Base-by-base conservation (phyloP, 1,284 basidiomycete genomes). In the Puccinia coronata region DNA sequence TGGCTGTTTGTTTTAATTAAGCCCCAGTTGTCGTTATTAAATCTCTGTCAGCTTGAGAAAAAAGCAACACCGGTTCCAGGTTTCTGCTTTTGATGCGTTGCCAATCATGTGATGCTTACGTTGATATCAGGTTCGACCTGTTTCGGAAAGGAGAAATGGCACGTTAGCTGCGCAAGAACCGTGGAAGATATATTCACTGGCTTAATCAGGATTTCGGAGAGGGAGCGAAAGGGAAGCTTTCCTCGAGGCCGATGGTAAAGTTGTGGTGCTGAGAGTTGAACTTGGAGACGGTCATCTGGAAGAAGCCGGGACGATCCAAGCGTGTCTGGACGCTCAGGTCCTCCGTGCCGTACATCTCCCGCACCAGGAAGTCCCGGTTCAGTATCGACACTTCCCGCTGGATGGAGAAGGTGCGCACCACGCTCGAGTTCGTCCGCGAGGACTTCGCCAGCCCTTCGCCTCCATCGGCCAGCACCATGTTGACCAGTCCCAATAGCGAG, bases 211-310 rank as follows among this genome's bases (percentile, higher is more conserved):
- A n/a, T n/a, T n/a, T n/a, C n/a, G n/a, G n/a, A n/a, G n/a, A n/a
- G n/a, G 18, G 23, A 53, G 6, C 6, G 18, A 53, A 53, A 9
- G 9, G 51, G 23, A n/a, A 18, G 23, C 67, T 18, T 28, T 49
- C 67, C n/a, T 49, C 67, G 16, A 70, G 67, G 18, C 67, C 67
- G 28, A 70, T 70, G 2, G 39, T 49, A 43, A 70, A 70, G 20
- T 49, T 2, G 18, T 31, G 67, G 11, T 4, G 2, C 28, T 25
- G n/a, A 31, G 67, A 43, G n/a, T 0, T 28, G 16, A n/a, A n/a
- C n/a, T n/a, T n/a, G n/a, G 67, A 28, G 43, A 70, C 67, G n/a
- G 28, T 12, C 43, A 70, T 47, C 6, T 18, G n/a, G 25, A 70
- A 70, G 23, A 25, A 41, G 2, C 20, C n/a, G 1, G 43, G 4